phyloP scores from a whole-genome alignment of 441 rosid genomes.

The Jatropha multifida region DNA sequence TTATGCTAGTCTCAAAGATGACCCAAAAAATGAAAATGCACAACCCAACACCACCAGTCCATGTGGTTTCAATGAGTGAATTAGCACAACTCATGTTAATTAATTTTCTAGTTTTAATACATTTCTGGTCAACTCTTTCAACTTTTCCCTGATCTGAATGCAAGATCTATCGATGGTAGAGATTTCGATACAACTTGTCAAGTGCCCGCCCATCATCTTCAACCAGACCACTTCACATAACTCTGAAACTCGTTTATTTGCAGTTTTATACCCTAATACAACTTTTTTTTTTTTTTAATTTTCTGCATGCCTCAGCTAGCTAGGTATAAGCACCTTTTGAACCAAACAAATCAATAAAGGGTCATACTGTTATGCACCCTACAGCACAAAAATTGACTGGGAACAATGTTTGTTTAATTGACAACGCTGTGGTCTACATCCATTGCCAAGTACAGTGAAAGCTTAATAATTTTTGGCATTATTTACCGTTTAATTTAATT shows the following conservation, averaged over 20 bases:
- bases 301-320: slow-evolving; percentile 3
- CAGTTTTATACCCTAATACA: not conserved
- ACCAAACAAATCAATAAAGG: slow-evolving; percentile 1
- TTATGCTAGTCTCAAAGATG: not conserved
- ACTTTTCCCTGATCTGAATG: slow-evolving; percentile 12
- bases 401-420: not conserved
- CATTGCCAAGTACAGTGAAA: slow-evolving; percentile 9
- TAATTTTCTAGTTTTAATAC: slow-evolving; percentile 1
- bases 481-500: no score
- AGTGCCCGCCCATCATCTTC: not conserved
- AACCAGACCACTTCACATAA: not conserved
- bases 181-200: slow-evolving; percentile 17
- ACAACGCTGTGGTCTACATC: slow-evolving; percentile 16
- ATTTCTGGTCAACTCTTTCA: slow-evolving; percentile 18
- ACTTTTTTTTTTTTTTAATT: not conserved
- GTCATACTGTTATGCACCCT: not conserved
- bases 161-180: slow-evolving; percentile 17
- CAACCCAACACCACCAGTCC: slow-evolving; percentile 25
- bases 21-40: not conserved
- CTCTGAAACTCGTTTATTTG: not conserved
- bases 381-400: slow-evolving; percentile 2
- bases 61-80: slow-evolving; percentile 39
- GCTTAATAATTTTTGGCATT: slow-evolving; percentile 4
- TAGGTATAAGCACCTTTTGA: not conserved
- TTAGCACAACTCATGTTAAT: not conserved